A percentile compares a stretch with the other conserved stretches of the same genome.
Evolutionary conservation across 139 green algal genomes (phyloP).

Genomic region (Closterium sp.): DNA sequence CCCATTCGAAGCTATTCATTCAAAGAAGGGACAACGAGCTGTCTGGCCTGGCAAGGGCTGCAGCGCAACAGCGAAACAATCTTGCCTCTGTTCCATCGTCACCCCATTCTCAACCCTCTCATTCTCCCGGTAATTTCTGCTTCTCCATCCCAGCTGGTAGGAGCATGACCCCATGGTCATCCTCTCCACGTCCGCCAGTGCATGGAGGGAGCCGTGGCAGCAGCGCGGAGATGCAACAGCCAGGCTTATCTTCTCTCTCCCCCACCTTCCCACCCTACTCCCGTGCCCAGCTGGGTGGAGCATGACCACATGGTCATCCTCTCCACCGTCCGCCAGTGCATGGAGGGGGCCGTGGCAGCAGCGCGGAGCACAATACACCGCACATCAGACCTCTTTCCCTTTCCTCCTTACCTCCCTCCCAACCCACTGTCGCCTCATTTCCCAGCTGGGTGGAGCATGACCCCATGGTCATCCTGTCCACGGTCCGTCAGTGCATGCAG

Average conservation of each 20-base stretch:
- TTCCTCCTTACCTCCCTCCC: too few species aligned
- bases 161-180: conserved; percentile 81
- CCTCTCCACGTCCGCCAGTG: too few species aligned
- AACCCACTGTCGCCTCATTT: too few species aligned
- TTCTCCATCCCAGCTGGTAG: conserved; percentile 82
- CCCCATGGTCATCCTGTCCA: conserved; percentile 68
- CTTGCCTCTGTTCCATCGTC: neutral
- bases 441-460: neutral
- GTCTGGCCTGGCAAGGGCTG: neutral
- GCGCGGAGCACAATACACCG: too few species aligned
- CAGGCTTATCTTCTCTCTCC: too few species aligned
- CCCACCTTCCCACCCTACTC: too few species aligned
- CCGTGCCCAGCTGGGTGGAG: too few species aligned
- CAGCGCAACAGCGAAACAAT: neutral
- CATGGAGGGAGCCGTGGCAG: conserved; percentile 49
- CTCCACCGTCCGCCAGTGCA: conserved; percentile 64
- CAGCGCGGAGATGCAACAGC: too few species aligned
- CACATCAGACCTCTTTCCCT: too few species aligned
- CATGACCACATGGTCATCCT: conserved; percentile 64
- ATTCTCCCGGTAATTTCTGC: too few species aligned
- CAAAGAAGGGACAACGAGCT: neutral
- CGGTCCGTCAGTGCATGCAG: conserved; percentile 65
- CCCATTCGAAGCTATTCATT: neutral
- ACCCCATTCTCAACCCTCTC: too few species aligned
- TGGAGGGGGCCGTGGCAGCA: conserved; percentile 57